These are phyloP conservation scores for Helichrysum umbraculigerum DNA, from an alignment of 129 eudicot genomes.

Conservation along the genomic window DNA sequence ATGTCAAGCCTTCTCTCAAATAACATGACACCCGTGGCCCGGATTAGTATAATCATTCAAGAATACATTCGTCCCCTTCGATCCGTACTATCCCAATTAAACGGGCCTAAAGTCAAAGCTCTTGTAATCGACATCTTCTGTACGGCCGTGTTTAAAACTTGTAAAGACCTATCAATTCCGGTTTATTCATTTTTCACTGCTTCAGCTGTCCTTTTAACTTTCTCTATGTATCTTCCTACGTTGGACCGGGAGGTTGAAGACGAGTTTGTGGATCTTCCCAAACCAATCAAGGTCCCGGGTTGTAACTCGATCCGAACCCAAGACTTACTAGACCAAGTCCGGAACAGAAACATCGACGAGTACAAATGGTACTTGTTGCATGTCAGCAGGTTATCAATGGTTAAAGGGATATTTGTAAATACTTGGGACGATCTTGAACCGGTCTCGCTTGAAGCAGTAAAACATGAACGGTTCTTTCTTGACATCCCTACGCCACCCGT, in stretches of 20 bases:
- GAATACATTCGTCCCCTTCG: constrained; percentile 40
- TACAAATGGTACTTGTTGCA: constrained; percentile 43
- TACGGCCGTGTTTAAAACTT: constrained; percentile 37
- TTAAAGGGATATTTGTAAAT: constrained; percentile 46
- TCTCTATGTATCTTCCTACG: constrained; percentile 41
- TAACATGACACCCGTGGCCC: constrained; percentile 16
- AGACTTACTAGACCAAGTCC: constrained; percentile 36
- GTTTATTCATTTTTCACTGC: constrained; percentile 44
- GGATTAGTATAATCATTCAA: constrained; percentile 20
- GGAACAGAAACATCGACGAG: constrained; percentile 37
- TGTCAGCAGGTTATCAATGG: constrained; percentile 25
- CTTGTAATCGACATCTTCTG: constrained; percentile 46
- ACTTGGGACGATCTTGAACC: constrained; percentile 58
- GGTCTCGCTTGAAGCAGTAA: constrained; percentile 20
- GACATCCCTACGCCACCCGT: constrained; percentile 39
- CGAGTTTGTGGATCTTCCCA: constrained; percentile 45
- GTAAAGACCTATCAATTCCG: constrained; percentile 37
- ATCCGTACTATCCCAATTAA: constrained; percentile 17
- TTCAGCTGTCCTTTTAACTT: constrained; percentile 27
- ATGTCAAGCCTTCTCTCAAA: constrained; percentile 24
- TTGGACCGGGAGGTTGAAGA: constrained; percentile 43
- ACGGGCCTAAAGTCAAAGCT: constrained; percentile 28
- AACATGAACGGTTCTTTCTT: constrained; percentile 23
- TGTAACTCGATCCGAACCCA: constrained; percentile 32
- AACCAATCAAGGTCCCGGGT: constrained; percentile 46